Percentiles rank a stretch among this genome's conserved stretches.
Conservation (phyloP, 352 stramenopile genomes). For the Phytophthora sp. region DNA sequence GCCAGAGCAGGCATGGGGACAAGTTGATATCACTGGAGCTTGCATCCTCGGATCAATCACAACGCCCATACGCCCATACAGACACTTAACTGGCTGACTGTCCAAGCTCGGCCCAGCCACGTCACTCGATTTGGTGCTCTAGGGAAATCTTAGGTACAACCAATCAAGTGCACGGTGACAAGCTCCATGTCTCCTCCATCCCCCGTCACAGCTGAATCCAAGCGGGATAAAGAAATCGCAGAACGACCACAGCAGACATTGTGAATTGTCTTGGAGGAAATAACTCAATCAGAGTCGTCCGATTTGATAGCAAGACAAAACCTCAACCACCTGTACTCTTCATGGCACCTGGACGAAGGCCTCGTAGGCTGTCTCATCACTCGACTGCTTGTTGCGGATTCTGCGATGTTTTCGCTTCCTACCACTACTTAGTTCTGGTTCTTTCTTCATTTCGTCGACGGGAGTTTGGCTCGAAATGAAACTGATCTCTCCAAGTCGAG, state of each 20-base stretch:
- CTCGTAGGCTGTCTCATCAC: not conserved
- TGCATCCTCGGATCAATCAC: too few species aligned
- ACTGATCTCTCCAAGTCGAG: conserved; percentile 4
- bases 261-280: too few species aligned
- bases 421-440: not conserved
- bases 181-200: conserved; percentile 83
- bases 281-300: too few species aligned
- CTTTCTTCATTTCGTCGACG: not conserved
- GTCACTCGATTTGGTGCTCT: too few species aligned
- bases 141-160: conserved; percentile 69
- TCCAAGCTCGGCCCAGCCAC: too few species aligned
- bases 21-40: too few species aligned
- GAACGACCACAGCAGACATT: too few species aligned
- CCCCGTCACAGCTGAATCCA: conserved; percentile 62
- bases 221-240: conserved; percentile 2
- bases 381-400: conserved; percentile 13
- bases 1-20: too few species aligned
- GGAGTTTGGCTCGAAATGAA: not conserved
- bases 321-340: too few species aligned
- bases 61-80: too few species aligned
- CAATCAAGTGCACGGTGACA: conserved; percentile 86
- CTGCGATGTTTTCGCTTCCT: conserved; percentile 20
- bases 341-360: not conserved
- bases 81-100: too few species aligned
- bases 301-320: too few species aligned